phyloP scores from a whole-genome alignment of 2,329 filamentous ascomycete species.

The Fusarium chlamydosporum region DNA sequence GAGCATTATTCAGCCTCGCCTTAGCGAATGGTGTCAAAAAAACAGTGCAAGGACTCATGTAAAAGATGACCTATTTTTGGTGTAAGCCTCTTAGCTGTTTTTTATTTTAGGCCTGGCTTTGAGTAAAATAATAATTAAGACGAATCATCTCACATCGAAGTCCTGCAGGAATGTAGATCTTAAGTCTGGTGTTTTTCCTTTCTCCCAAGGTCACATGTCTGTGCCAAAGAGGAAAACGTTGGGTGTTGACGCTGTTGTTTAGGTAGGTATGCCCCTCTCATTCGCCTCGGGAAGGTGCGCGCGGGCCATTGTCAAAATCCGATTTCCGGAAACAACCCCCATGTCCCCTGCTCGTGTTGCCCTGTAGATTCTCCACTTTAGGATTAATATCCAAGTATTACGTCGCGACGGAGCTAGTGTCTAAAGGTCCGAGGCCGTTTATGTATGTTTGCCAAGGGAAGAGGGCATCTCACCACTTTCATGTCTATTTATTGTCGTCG shows the following conservation, averaged over 20 bases:
- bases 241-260: conserved; percentile 7
- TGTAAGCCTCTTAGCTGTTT: no score
- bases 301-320: conserved; percentile 42
- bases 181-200: background rate
- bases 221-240: conserved; percentile 19
- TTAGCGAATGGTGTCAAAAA: background rate
- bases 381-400: conserved; percentile 42
- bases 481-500: conserved; percentile 31
- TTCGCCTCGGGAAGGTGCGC: conserved; percentile 39
- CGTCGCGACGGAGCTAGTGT: conserved; percentile 47
- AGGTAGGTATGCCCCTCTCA: conserved; percentile 24
- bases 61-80: no score
- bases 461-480: conserved; percentile 48
- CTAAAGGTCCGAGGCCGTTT: conserved; percentile 49
- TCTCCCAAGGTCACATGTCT: background rate
- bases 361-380: conserved; percentile 37
- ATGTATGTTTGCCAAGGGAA: conserved; percentile 30
- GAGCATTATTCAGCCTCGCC: conserved; percentile 37
- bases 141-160: background rate
- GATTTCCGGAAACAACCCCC: conserved; percentile 35
- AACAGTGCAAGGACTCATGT: no score
- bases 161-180: background rate
- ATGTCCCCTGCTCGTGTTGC: conserved; percentile 14
- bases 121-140: no score
- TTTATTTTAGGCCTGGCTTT: no score